A percentile compares a stretch with the other conserved stretches of the same genome.
Evolutionary conservation across 768 basidiomycete genomes (phyloP).

Genomic region (Solioccasus polychromus): DNA sequence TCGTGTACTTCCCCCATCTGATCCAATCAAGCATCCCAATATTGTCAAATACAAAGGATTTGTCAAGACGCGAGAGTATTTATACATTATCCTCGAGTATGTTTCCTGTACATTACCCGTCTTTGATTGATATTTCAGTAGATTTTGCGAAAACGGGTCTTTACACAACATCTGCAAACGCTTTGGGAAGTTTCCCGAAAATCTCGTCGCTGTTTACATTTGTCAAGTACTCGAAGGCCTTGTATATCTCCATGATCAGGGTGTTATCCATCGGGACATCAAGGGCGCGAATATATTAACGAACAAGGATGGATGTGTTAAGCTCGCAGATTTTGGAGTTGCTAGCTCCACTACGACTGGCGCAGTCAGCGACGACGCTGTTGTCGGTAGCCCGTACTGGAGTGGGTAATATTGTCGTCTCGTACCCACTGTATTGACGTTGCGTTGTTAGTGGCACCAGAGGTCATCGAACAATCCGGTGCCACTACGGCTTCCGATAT

Average conservation of each 20-base stretch:
- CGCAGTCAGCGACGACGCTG: conserved; percentile 80
- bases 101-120: conserved; percentile 22
- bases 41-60: conserved; percentile 99
- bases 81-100: conserved; percentile 96
- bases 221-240: conserved; percentile 95
- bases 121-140: conserved; percentile 12
- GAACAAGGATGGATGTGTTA: conserved; percentile 97
- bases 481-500: conserved; percentile 97
- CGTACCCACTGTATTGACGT: conserved; percentile 4
- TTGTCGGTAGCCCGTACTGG: conserved; percentile 99
- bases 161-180: conserved; percentile 93
- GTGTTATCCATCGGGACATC: conserved; percentile 98
- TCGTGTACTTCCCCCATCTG: conserved; percentile 4
- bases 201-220: conserved; percentile 93
- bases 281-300: conserved; percentile 99
- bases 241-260: conserved; percentile 97
- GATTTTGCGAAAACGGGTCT: conserved; percentile 98
- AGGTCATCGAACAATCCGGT: conserved; percentile 97
- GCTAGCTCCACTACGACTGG: conserved; percentile 76
- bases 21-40: conserved; percentile 72
- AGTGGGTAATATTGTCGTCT: conserved; percentile 50
- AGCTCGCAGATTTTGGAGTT: conserved; percentile 99
- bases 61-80: conserved; percentile 88
- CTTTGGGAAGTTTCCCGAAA: conserved; percentile 98
- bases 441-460: conserved; percentile 79